Evolutionary conservation across 192 early-diverging fungal species (phyloP).

Genomic region (Coemansia sp.): DNA sequence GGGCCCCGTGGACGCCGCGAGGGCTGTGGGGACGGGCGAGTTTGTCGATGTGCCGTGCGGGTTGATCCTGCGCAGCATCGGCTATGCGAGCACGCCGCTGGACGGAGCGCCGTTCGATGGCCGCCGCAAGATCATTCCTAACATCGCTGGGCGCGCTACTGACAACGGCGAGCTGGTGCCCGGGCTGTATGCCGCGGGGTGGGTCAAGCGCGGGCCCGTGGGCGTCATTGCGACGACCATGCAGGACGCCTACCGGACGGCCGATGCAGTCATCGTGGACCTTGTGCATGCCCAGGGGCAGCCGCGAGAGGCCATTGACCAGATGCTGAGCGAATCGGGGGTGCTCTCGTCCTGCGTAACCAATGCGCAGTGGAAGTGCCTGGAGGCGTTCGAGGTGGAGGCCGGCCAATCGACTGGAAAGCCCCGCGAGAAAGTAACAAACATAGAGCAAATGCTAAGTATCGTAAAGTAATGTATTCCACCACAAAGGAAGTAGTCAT

Average conservation of each 20-base stretch:
- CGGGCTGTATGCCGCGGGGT: slow-evolving; percentile 87
- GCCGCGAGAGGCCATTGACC: slow-evolving; percentile 13
- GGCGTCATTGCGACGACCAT: slow-evolving; percentile 96
- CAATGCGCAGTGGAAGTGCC: slow-evolving; percentile 78
- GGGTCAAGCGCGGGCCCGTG: slow-evolving; percentile 93
- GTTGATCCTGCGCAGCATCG: slow-evolving; percentile 80
- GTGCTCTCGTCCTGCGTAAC: slow-evolving; percentile 52
- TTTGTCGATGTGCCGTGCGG: slow-evolving; percentile 61
- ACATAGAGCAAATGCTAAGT: slow-evolving; percentile 62
- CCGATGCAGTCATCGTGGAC: slow-evolving; percentile 69
- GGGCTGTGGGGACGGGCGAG: slow-evolving; percentile 63
- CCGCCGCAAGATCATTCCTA: slow-evolving; percentile 68
- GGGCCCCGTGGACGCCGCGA: slow-evolving; percentile 55
- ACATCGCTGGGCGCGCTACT: slow-evolving; percentile 72
- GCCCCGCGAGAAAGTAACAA: slow-evolving; percentile 78
- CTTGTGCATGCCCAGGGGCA: slow-evolving; percentile 36
- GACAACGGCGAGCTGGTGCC: slow-evolving; percentile 52
- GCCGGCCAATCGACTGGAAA: slow-evolving; percentile 67
- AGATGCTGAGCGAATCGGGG: slow-evolving; percentile 23
- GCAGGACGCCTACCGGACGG: slow-evolving; percentile 91
- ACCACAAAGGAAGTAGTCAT: no score
- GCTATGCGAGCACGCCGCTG: slow-evolving; percentile 77
- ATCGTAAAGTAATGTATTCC: slow-evolving; percentile 16
- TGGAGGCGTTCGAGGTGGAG: slow-evolving; percentile 75
- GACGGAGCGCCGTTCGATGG: slow-evolving; percentile 76